A percentile compares a stretch with the other conserved stretches of the same genome.
Evolutionary conservation across 148 eudicot species (phyloP).

Genomic region (Rhododendron mucronatum): DNA sequence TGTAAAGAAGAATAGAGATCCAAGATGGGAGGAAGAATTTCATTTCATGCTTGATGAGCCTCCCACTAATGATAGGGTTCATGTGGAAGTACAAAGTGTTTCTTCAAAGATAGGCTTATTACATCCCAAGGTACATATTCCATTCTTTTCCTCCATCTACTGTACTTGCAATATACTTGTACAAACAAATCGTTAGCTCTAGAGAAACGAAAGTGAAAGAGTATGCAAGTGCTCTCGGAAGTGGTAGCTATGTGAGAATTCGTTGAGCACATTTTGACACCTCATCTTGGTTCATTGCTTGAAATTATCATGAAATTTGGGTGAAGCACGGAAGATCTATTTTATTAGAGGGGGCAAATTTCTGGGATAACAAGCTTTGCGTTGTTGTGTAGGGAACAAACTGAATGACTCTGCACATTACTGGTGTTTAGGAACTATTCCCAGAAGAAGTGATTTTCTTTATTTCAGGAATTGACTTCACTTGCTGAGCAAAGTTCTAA

Average conservation of each 20-base stretch:
- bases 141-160: neutral
- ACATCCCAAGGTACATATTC: conserved; percentile 37
- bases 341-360: neutral
- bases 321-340: neutral
- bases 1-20: conserved; percentile 48
- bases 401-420: neutral
- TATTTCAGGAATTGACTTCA: neutral
- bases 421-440: neutral
- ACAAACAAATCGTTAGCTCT: neutral
- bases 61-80: conserved; percentile 37
- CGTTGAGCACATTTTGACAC: neutral
- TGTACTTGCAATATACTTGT: neutral
- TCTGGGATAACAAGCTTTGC: neutral
- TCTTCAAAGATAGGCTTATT: conserved; percentile 37
- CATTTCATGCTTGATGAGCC: conserved; percentile 51
- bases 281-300: neutral
- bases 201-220: neutral
- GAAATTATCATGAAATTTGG: neutral
- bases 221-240: neutral
- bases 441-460: neutral
- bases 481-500: neutral
- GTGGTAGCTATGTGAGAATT: neutral
- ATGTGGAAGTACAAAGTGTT: conserved; percentile 40
- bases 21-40: conserved; percentile 58
- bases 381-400: neutral